These are phyloP conservation scores for Spergularia bocconei DNA, from an alignment of 148 eudicot species.

Conservation along the genomic window DNA sequence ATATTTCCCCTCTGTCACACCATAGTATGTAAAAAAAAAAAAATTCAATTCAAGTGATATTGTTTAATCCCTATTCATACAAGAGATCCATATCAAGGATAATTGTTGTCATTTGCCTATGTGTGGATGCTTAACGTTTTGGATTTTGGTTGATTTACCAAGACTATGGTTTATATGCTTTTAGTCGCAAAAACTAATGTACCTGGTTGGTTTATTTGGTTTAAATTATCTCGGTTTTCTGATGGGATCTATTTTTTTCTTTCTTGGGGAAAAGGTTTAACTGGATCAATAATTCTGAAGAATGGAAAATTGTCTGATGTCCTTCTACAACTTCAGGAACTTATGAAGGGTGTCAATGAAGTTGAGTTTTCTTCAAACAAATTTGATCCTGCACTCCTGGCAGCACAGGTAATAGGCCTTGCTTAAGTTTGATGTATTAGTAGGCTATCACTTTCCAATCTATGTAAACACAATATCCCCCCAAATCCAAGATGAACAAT, in stretches of 20 bases:
- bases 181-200: neutral
- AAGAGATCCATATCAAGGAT: neutral
- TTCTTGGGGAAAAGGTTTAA: slow-evolving; percentile 49
- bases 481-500: too few relatives aligned
- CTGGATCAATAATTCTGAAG: slow-evolving; percentile 80
- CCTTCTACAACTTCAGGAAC: slow-evolving; percentile 71
- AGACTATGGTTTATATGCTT: neutral
- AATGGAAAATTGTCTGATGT: slow-evolving; percentile 78
- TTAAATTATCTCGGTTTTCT: neutral
- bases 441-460: neutral
- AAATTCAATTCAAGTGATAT: neutral
- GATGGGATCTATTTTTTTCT: neutral
- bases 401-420: slow-evolving; percentile 65
- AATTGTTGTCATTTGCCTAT: neutral
- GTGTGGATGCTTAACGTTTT: neutral
- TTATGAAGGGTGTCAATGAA: slow-evolving; percentile 60
- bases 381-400: slow-evolving; percentile 63
- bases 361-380: slow-evolving; percentile 60
- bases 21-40: neutral
- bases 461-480: too few relatives aligned
- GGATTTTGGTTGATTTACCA: neutral
- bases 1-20: neutral
- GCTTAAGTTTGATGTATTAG: slow-evolving; percentile 1
- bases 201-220: neutral
- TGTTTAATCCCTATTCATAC: neutral